Evolutionary conservation across 139 green algal genomes (phyloP), one percentile per base, ranked within the genome.

Genomic region (Haematococcus sp.): DNA sequence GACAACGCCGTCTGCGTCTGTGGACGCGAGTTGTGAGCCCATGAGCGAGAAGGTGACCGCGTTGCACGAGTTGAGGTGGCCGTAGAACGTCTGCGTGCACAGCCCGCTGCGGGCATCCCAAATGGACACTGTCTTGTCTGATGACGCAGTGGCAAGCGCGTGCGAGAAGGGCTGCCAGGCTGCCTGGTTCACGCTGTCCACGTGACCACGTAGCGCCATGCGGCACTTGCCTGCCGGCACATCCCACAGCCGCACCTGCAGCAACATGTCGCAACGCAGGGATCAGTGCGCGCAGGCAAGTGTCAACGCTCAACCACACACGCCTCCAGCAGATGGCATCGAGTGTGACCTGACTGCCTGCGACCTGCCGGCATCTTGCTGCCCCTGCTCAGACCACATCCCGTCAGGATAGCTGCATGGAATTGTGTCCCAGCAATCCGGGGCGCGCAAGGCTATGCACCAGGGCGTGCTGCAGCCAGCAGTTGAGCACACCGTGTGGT

Each of bases 111-210:
- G 84, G 0, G 89, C 84, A 63, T 97, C 91, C 92, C 92, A 97
- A 16, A 93, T 66, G 31, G 79, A 89, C 25, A 95, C 83, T 0
- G 92, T 97, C 80, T 95, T 95, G 81, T 97, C 92, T 34, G 84
- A 90, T 11, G 87, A 94, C 19, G 86, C 92, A 15, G 81, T 83
- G 33, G 81, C 81, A 2, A 84, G 76, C 0, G 46, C 54, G 77
- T 61, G 81, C 30, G 73, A 89, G 84, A 77, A 93, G 5, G 88
- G 90, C 81, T 93, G 77, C 92, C 92, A 97, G 20, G 51, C 55
- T 43, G 93, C 80, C n/a, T 91, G 82, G 75, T 97, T 96, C n/a
- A 97, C 91, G 16, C 66, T 86, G 79, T 96, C 92, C 27, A 92
- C 89, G 75, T 97, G 92, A n/a, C 92, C 92, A 27, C 91, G 75